Conservation (phyloP, 352 stramenopile genomes). For the Globisporangium nagaii region DNA sequence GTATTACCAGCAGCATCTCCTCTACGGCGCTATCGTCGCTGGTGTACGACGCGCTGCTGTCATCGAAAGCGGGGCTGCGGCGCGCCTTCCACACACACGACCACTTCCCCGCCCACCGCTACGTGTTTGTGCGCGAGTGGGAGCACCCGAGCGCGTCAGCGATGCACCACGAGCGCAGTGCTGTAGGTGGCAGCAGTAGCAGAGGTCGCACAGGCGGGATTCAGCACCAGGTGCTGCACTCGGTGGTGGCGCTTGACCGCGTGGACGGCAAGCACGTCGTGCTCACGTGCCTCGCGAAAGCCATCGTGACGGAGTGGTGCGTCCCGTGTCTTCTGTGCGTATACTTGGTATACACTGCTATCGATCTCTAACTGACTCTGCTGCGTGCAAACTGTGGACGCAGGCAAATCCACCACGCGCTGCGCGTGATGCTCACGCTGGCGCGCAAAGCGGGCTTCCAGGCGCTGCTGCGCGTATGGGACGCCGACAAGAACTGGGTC, state of each 20-base stretch:
- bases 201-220: constrained; percentile 3
- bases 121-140: constrained; percentile 16
- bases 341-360: too few species aligned
- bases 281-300: constrained; percentile 34
- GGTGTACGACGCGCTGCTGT: constrained; percentile 1
- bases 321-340: background rate
- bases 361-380: too few species aligned
- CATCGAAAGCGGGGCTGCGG: background rate
- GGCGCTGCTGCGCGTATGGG: constrained; percentile 39
- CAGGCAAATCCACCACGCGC: constrained; percentile 43
- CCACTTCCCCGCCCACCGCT: constrained; percentile 21
- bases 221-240: constrained; percentile 17
- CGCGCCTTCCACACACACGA: constrained; percentile 17
- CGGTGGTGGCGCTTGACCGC: constrained; percentile 16
- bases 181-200: constrained; percentile 11
- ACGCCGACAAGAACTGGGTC: constrained; percentile 46
- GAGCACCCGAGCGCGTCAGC: background rate
- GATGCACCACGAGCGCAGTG: too few species aligned
- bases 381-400: background rate
- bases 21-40: background rate
- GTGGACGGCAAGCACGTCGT: constrained; percentile 16
- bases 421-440: constrained; percentile 27
- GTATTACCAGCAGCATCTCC: background rate
- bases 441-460: constrained; percentile 32
- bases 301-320: constrained; percentile 30